Evolutionary conservation across 371 early-diverging fungal species (phyloP).

Genomic region (Saksenaea vasiformis): DNA sequence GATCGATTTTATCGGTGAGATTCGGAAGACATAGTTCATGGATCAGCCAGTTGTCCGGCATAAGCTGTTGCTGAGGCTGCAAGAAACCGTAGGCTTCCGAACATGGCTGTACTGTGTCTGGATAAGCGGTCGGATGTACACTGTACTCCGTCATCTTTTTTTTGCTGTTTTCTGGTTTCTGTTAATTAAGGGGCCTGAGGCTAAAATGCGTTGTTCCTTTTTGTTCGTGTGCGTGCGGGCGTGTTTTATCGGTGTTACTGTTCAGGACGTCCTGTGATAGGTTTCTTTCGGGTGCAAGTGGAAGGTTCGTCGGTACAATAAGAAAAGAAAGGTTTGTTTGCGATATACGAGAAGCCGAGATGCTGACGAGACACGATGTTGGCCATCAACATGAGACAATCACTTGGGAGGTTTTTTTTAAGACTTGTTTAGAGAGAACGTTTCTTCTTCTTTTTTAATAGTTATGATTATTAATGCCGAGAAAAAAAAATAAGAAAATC

Average conservation of each 20-base stretch:
- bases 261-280: background rate
- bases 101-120: background rate
- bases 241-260: background rate
- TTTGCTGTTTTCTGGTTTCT: background rate
- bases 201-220: background rate
- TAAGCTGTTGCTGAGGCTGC: background rate
- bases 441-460: background rate
- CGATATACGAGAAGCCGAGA: slow-evolving; percentile 13
- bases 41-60: background rate
- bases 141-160: background rate
- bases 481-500: background rate
- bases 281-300: slow-evolving; percentile 34
- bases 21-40: background rate
- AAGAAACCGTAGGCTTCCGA: background rate
- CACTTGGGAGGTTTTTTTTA: background rate
- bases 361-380: slow-evolving; percentile 22
- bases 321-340: slow-evolving; percentile 28
- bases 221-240: background rate
- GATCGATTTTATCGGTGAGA: background rate
- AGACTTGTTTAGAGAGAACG: background rate
- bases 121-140: background rate
- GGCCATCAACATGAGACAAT: slow-evolving; percentile 20
- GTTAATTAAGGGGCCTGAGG: no score
- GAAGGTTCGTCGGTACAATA: slow-evolving; percentile 38
- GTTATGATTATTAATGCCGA: background rate